Conservation (phyloP, 2,329 filamentous ascomycete genomes). For the Elsinoe batatas region DNA sequence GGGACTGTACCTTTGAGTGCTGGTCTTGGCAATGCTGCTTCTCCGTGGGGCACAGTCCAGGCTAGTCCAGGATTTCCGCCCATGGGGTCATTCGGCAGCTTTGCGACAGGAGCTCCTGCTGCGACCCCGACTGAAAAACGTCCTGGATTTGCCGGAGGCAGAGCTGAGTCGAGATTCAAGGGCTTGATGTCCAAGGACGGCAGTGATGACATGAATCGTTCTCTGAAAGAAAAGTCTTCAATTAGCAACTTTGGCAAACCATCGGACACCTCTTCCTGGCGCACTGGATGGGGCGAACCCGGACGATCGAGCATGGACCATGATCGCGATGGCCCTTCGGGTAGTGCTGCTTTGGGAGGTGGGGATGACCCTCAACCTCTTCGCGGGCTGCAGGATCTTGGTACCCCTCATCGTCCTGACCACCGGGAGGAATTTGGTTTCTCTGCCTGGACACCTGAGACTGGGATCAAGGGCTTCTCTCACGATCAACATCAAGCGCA, state of each 20-base stretch:
- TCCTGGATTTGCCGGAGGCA: constrained; percentile 51
- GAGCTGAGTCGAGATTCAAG: constrained; percentile 75
- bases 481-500: constrained; percentile 44
- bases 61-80: constrained; percentile 55
- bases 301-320: constrained; percentile 46
- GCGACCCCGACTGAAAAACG: constrained; percentile 59
- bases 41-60: constrained; percentile 51
- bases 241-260: constrained; percentile 44
- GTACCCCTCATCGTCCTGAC: constrained; percentile 37
- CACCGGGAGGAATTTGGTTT: constrained; percentile 51
- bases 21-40: constrained; percentile 39
- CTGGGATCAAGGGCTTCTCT: constrained; percentile 18
- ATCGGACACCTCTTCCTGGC: constrained; percentile 45
- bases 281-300: constrained; percentile 18
- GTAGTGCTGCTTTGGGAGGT: constrained; percentile 64
- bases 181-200: constrained; percentile 73
- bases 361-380: constrained; percentile 54
- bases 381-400: constrained; percentile 33
- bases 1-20: constrained; percentile 42
- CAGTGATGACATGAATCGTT: constrained; percentile 47
- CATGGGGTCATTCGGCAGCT: constrained; percentile 84
- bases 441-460: constrained; percentile 49
- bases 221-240: constrained; percentile 47
- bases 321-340: constrained; percentile 56
- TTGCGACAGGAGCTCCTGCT: constrained; percentile 53